Percentiles rank a stretch among this genome's conserved stretches.
Evolutionary conservation across 331 rosid species (phyloP).

Genomic region (Ulmus americana): DNA sequence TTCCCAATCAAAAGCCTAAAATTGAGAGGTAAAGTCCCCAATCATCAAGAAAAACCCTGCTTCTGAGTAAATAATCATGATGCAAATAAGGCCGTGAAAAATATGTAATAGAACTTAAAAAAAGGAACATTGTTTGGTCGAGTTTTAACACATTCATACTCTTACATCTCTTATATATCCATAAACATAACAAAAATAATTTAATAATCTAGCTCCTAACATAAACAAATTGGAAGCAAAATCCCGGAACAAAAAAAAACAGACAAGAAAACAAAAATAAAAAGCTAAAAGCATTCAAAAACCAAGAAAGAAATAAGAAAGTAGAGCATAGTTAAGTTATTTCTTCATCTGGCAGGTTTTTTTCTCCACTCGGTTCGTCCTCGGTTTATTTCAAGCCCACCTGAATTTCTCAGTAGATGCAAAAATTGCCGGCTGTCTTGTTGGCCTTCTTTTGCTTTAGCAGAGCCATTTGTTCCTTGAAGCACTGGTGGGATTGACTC

Average conservation of each 20-base stretch:
- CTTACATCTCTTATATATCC: not conserved
- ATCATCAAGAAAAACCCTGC: too few relatives aligned
- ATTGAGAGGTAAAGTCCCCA: too few relatives aligned
- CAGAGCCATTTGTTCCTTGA: conserved; percentile 53
- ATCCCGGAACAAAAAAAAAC: conserved; percentile 3
- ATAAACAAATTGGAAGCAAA: conserved; percentile 14
- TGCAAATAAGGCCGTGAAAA: not conserved
- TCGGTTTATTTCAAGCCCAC: conserved; percentile 74
- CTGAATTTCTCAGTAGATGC: conserved; percentile 67
- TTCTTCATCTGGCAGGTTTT: conserved; percentile 61
- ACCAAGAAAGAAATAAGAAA: conserved; percentile 4
- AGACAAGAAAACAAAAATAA: conserved; percentile 7
- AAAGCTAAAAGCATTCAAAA: conserved; percentile 3
- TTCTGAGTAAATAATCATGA: too few relatives aligned
- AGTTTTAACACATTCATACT: not conserved
- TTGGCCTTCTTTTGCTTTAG: conserved; percentile 22
- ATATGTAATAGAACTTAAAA: too few relatives aligned
- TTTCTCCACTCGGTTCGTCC: conserved; percentile 91
- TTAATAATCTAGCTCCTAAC: conserved; percentile 22
- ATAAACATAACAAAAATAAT: conserved; percentile 4
- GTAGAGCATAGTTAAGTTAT: conserved; percentile 9
- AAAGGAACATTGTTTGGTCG: not conserved
- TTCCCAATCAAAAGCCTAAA: too few relatives aligned
- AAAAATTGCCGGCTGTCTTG: conserved; percentile 49
- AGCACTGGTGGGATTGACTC: conserved; percentile 33